phyloP scores from a whole-genome alignment of 2,329 filamentous ascomycete genomes.

The Fusarium neocosmosporiellum region DNA sequence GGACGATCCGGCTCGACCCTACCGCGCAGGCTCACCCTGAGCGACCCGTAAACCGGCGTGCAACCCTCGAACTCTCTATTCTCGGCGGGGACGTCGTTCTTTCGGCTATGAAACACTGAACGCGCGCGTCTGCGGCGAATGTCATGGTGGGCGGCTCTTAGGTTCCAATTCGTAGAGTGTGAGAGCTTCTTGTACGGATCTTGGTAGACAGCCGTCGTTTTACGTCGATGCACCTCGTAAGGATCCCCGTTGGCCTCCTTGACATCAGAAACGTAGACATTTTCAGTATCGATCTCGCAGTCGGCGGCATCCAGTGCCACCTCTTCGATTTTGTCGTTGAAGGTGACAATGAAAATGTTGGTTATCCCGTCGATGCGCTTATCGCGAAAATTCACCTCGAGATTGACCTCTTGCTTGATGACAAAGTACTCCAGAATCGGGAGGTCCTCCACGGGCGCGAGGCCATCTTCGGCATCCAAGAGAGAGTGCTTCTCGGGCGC shows the following conservation, averaged over 20 bases:
- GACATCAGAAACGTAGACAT: constrained; percentile 62
- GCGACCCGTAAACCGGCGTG: constrained; percentile 65
- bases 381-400: constrained; percentile 87
- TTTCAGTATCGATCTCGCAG: constrained; percentile 65
- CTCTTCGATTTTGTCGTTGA: constrained; percentile 67
- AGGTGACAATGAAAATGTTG: constrained; percentile 80
- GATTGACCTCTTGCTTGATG: constrained; percentile 85
- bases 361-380: constrained; percentile 81
- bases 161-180: constrained; percentile 69
- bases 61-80: constrained; percentile 67
- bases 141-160: constrained; percentile 80
- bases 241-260: constrained; percentile 50
- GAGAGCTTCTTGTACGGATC: constrained; percentile 77
- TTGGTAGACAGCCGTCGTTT: constrained; percentile 57
- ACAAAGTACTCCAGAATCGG: constrained; percentile 63
- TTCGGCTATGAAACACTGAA: constrained; percentile 62
- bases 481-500: constrained; percentile 43
- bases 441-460: constrained; percentile 49
- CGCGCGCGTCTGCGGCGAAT: constrained; percentile 75
- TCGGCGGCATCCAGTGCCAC: constrained; percentile 72
- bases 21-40: constrained; percentile 58
- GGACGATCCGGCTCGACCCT: constrained; percentile 54
- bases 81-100: constrained; percentile 65
- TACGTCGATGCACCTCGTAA: constrained; percentile 51
- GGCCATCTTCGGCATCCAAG: constrained; percentile 46